Percentiles rank a stretch among this genome's conserved stretches.
Conservation (phyloP, 768 basidiomycete genomes). For the Tephrocybe sp. region DNA sequence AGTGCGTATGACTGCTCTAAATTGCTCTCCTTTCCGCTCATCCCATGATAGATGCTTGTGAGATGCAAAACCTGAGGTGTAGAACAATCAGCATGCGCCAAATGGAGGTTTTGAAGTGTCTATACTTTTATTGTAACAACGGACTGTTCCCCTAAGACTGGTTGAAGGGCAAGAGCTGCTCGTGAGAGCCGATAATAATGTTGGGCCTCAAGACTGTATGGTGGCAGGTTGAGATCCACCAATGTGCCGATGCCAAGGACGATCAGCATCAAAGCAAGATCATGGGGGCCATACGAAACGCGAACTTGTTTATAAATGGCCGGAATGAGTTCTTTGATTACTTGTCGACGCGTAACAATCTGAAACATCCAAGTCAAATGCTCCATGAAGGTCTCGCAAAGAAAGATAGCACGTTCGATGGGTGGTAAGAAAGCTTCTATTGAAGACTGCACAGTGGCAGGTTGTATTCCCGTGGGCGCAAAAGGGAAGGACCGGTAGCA, state of each 20-base stretch:
- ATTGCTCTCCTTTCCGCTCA: constrained; percentile 53
- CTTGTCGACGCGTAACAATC: constrained; percentile 44
- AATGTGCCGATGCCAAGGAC: constrained; percentile 49
- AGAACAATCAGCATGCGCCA: neutral
- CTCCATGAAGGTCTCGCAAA: constrained; percentile 49
- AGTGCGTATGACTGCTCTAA: constrained; percentile 46
- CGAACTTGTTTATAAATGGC: constrained; percentile 39
- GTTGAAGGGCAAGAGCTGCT: constrained; percentile 46
- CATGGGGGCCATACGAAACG: constrained; percentile 46
- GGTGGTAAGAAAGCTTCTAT: constrained; percentile 49
- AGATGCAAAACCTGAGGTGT: constrained; percentile 42
- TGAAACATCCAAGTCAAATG: constrained; percentile 53
- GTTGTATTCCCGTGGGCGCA: constrained; percentile 35
- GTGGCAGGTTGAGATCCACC: constrained; percentile 43
- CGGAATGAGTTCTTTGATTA: constrained; percentile 46
- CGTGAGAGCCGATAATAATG: constrained; percentile 50
- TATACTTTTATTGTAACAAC: constrained; percentile 45
- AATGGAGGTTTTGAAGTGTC: neutral
- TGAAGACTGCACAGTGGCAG: constrained; percentile 31
- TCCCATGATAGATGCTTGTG: constrained; percentile 54
- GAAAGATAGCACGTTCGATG: constrained; percentile 36
- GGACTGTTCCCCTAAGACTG: constrained; percentile 42
- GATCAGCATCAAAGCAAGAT: constrained; percentile 47
- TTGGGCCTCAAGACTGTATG: constrained; percentile 52
- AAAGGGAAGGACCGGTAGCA: constrained; percentile 49